phyloP scores from a whole-genome alignment of 1,139 yeast species.

The Debaryomyces nepalensis region DNA sequence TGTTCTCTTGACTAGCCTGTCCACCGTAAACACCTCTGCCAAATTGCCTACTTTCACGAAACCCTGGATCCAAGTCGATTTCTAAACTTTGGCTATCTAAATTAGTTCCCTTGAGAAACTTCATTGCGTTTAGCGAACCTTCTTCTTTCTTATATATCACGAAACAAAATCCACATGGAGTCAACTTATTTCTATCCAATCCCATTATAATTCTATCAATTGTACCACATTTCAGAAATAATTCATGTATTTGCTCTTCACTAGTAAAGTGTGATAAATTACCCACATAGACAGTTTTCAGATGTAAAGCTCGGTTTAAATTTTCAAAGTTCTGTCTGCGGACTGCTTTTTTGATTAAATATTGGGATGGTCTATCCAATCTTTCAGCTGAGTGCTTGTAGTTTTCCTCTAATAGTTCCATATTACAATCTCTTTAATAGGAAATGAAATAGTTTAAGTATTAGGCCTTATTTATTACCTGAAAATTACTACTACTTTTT shows the following conservation, averaged over 20 bases:
- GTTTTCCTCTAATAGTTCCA: conserved; percentile 62
- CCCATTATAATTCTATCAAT: conserved; percentile 90
- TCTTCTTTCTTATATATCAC: conserved; percentile 70
- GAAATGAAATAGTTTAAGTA: background rate
- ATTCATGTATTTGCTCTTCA: conserved; percentile 89
- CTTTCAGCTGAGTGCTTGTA: conserved; percentile 60
- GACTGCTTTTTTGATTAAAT: conserved; percentile 75
- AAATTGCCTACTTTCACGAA: conserved; percentile 89
- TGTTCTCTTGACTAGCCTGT: conserved; percentile 56
- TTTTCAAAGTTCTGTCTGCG: conserved; percentile 58
- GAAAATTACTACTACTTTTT: no score
- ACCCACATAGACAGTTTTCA: conserved; percentile 86
- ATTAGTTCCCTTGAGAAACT: conserved; percentile 77
- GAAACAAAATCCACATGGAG: conserved; percentile 97
- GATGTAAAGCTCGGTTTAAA: conserved; percentile 62
- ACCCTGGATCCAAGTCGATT: conserved; percentile 93
- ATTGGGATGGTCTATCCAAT: conserved; percentile 77
- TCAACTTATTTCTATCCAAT: conserved; percentile 79
- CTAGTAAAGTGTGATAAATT: conserved; percentile 83
- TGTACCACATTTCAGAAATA: conserved; percentile 79
- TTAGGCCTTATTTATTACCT: no score
- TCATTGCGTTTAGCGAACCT: conserved; percentile 80
- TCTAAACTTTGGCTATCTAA: conserved; percentile 79
- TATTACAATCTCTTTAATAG: conserved; percentile 16
- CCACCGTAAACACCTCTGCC: conserved; percentile 94